phyloP scores from a whole-genome alignment of 345 rosid genomes.

The Psidium friedrichsthalianum region DNA sequence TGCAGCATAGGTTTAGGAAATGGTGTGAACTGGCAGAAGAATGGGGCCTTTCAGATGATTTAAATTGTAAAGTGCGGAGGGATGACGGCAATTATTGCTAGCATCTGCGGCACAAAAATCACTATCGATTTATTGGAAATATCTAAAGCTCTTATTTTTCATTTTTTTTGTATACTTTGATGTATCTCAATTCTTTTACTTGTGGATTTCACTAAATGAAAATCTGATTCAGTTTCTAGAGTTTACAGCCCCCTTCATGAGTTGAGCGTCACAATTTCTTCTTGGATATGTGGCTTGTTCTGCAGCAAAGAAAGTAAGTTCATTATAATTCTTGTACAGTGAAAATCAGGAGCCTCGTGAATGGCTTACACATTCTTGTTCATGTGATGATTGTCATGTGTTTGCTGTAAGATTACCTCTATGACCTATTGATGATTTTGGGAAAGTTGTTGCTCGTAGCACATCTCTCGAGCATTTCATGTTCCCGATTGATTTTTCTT shows the following conservation, averaged over 20 bases:
- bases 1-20: slow-evolving; percentile 17
- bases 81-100: slow-evolving; percentile 24
- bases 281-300: not conserved
- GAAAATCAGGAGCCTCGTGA: not conserved
- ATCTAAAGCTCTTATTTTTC: slow-evolving; percentile 13
- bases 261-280: not conserved
- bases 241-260: not conserved
- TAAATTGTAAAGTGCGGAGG: slow-evolving; percentile 32
- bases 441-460: not conserved
- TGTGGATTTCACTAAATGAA: slow-evolving; percentile 10
- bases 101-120: slow-evolving; percentile 21
- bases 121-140: slow-evolving; percentile 29
- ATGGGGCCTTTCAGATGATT: slow-evolving; percentile 23
- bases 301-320: not conserved
- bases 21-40: slow-evolving; percentile 19
- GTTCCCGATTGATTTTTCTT: not conserved
- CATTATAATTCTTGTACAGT: not conserved
- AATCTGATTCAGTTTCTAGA: slow-evolving; percentile 16
- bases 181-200: slow-evolving; percentile 50
- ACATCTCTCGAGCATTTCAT: not conserved
- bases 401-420: not conserved
- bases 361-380: not conserved
- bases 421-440: not conserved
- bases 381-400: not conserved
- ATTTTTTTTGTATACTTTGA: slow-evolving; percentile 9